Base-by-base conservation (phyloP, 768 basidiomycete species). In the Suillus subaureus region DNA sequence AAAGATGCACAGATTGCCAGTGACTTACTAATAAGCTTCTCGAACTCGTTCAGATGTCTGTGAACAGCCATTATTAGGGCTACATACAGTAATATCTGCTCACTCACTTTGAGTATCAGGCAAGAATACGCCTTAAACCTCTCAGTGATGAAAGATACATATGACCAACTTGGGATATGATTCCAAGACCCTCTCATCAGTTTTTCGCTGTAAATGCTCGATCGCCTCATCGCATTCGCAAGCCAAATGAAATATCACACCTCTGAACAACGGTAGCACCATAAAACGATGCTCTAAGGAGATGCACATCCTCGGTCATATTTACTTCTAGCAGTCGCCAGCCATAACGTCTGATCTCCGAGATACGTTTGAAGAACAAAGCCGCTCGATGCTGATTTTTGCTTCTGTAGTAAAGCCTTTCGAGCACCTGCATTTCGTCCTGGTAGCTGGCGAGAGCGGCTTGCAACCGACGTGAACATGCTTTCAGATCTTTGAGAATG, bases 401-500 rank as follows among this genome's bases (percentile, higher is more conserved):
- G 68, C 86, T 87, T 70, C 91, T 92, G 78, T 94, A 93, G 73
- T 88, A 89, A 2, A 93, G 73, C 66, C 89, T 81, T 69, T 89
- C 86, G 42, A 93, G 79, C 23, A 91, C 74, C 61, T 83, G 83
- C 6, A 86, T 73, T 70, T 92, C 90, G 33, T 85, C 81, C 3
- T 60, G 65, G 66, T 73, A 68, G 31, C 54, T 55, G 57, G 64
- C 69, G n/a, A 86, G 69, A 13, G 79, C 77, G 47, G 79, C 72
- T 56, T 82, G 84, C 21, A 91, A 80, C 35, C 82, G 81, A 39
- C 88, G 85, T n/a, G 83, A 80, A 68, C 77, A 79, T 56, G 75
- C 33, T 72, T 87, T 92, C 56, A 92, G 79, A 61, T 81, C 79
- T 71, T 91, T 93, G 15, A 92, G 78, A 52, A 84, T 77, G n/a